A percentile compares a stretch with the other conserved stretches of the same genome.
Evolutionary conservation across 257 asterid species (phyloP).

Genomic region (Jacaranda mimosifolia): DNA sequence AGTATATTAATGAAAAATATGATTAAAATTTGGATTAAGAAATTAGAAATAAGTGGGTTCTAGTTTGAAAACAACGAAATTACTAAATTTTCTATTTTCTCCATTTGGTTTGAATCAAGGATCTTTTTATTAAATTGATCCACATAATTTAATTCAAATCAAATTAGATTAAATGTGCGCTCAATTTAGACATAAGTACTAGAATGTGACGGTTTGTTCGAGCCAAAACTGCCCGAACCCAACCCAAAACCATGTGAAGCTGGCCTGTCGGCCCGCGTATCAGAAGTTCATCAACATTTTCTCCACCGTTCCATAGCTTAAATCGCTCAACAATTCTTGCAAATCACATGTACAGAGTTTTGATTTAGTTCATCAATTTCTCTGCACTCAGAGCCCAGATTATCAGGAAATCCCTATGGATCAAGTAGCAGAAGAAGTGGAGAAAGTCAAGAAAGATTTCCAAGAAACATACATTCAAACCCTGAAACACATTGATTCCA

Average conservation of each 20-base stretch:
- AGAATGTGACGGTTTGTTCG: not conserved
- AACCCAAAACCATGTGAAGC: not conserved
- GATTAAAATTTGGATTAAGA: too few species aligned
- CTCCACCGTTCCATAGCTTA: not conserved
- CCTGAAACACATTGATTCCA: conserved; percentile 55
- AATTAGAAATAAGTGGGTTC: too few species aligned
- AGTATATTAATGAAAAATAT: too few species aligned
- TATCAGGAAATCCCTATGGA: conserved; percentile 54
- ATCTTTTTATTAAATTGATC: too few species aligned
- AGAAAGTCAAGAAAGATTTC: conserved; percentile 65
- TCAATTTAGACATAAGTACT: too few species aligned
- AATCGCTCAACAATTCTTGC: conserved; percentile 10
- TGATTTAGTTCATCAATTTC: conserved; percentile 4
- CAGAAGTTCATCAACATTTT: too few species aligned
- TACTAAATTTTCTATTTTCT: too few species aligned
- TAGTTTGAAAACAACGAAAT: too few species aligned
- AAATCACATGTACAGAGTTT: conserved; percentile 4
- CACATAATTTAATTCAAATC: too few species aligned
- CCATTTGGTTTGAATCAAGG: too few species aligned
- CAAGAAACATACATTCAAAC: conserved; percentile 59
- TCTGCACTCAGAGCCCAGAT: not conserved
- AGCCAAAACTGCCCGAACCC: not conserved
- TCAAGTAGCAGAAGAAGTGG: conserved; percentile 74
- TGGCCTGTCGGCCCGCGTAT: not conserved
- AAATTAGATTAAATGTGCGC: too few species aligned